Percentiles rank a stretch among this genome's conserved stretches.
Conservation (phyloP, 495 filamentous ascomycete genomes). For the Amphirosellinia nigrospora region DNA sequence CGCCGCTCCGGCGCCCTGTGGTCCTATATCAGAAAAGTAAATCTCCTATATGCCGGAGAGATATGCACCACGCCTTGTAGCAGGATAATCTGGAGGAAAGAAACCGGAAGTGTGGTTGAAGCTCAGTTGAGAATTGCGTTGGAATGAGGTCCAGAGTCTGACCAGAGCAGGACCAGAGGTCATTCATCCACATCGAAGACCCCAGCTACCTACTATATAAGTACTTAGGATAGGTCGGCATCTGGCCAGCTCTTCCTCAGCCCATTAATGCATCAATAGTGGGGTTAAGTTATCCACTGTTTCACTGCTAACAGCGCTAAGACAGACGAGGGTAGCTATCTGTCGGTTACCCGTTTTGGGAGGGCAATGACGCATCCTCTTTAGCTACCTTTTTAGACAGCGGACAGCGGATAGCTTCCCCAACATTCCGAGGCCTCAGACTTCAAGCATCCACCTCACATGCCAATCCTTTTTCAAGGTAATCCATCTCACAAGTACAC, state of each 20-base stretch:
- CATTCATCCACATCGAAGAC: neutral
- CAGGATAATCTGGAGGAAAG: neutral
- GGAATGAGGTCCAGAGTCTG: neutral
- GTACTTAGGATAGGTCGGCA: no score
- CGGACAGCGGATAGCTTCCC: neutral
- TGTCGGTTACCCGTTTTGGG: neutral
- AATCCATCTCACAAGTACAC: neutral
- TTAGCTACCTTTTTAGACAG: no score
- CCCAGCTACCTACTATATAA: neutral
- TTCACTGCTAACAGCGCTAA: neutral
- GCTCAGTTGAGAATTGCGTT: neutral
- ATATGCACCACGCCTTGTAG: neutral
- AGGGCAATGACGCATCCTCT: conserved; percentile 12
- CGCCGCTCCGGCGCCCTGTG: conserved; percentile 9
- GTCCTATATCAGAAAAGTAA: neutral
- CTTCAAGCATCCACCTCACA: no score
- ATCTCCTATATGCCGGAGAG: neutral
- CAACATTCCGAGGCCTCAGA: neutral
- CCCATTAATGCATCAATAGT: neutral
- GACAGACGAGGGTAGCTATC: neutral
- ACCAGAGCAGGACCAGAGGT: no score
- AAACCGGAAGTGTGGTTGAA: neutral
- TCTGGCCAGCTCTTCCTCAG: no score
- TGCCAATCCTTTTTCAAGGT: neutral
- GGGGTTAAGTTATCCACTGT: neutral